Conservation (phyloP, 345 rosid species). For the Citrus sp. region DNA sequence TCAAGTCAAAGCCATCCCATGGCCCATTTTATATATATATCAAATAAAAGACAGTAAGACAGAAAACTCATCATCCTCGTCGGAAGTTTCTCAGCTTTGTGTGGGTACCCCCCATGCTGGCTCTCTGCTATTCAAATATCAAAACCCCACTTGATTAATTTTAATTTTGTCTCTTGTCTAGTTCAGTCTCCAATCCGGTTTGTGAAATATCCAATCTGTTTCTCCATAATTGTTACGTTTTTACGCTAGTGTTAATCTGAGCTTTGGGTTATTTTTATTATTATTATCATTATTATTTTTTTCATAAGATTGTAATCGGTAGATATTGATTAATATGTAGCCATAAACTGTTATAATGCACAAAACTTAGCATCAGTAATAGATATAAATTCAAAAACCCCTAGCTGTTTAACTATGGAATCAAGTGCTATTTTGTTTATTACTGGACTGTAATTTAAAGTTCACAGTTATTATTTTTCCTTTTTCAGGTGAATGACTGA, state of each 20-base stretch:
- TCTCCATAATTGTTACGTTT: background rate
- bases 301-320: no score
- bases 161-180: conserved; percentile 18
- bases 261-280: no score
- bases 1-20: conserved; percentile 17
- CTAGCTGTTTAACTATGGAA: no score
- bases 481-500: background rate
- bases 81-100: conserved; percentile 7
- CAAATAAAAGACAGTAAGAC: background rate
- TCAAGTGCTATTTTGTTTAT: background rate
- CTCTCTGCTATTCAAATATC: conserved; percentile 15
- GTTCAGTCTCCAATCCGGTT: conserved; percentile 16
- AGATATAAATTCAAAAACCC: no score
- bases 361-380: no score
- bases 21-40: background rate
- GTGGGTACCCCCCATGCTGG: background rate
- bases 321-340: no score
- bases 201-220: background rate
- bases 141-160: conserved; percentile 10
- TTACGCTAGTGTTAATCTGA: no score
- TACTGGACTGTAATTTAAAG: conserved; percentile 11
- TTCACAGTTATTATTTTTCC: conserved; percentile 8
- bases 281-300: no score
- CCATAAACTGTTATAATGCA: no score
- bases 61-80: background rate